Base-by-base conservation (phyloP, 805 yeast genomes). In the Metschnikowia drakensbergensis region DNA sequence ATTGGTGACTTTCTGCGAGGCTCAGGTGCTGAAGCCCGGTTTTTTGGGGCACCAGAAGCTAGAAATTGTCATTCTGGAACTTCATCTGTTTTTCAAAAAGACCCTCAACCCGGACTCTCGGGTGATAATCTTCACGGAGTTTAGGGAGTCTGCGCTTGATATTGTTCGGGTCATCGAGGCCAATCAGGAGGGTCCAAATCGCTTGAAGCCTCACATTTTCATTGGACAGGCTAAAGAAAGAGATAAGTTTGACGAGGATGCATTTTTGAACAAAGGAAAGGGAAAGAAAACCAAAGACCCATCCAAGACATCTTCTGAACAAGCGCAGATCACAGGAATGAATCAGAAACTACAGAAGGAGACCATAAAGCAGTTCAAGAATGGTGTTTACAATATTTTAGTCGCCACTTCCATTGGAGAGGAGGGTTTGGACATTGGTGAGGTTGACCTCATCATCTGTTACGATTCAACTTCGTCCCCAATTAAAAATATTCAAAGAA, bases 381-480 rank as follows among this genome's bases (percentile, higher is more conserved):
- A 66, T 0, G 97, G 96, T 6, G 73, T 66, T 1, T 80, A 80
- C 59, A 95, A 94, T 61, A 82, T 88, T 6, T 69, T 94, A 22
- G 96, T 94, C 5, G 97, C 98, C 4, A 94, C 99, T 0, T 90
- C 97, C 0, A 92, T 94, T 61, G 99, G 98, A 41, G 99, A 94
- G 64, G 99, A 94, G 72, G 99, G 99, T 39, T 75, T 94, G 54
- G 99, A 94, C 72, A 95, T 94, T 55, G 99, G 99, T 30, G 97
- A 95, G 63, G 99, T 94, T 46, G 99, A 94, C 65, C 64, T 94
- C 58, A 92, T 94, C 56, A 76, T 94, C 6, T 91, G 97, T 62
- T 94, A 82, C 66, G 99, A 94, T 60, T 88, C 96, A 0, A 90
- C 97, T 0, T 77, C 90, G 28, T 88, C 96, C 39, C 97, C 98